These are phyloP conservation scores for Plectosphaerella plurivora DNA, from an alignment of 2,329 filamentous ascomycete genomes.

Conservation along the genomic window DNA sequence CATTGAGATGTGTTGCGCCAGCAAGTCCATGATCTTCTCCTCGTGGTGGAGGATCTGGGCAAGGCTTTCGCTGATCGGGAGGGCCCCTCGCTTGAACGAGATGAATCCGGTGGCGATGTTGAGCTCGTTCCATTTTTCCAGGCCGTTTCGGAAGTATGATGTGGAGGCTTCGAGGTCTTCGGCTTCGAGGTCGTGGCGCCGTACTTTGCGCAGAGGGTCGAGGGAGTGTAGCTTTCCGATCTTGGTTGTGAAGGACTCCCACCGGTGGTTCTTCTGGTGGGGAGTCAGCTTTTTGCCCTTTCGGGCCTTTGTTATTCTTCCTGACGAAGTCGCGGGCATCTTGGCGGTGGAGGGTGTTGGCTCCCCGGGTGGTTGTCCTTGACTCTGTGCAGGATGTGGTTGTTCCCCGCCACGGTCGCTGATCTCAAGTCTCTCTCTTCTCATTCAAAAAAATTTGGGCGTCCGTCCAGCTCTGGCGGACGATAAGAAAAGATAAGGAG, in stretches of 20 bases:
- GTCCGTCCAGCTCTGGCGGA: conserved; percentile 8
- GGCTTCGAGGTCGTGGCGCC: conserved; percentile 76
- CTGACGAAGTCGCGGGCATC: conserved; percentile 60
- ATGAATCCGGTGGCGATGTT: conserved; percentile 82
- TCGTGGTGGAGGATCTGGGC: conserved; percentile 90
- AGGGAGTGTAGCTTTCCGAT: conserved; percentile 84
- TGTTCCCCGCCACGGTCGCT: conserved; percentile 12
- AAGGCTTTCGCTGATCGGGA: conserved; percentile 80
- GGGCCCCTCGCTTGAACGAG: conserved; percentile 69
- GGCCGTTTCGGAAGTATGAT: conserved; percentile 80
- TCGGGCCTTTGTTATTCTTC: conserved; percentile 63
- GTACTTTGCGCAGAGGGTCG: conserved; percentile 86
- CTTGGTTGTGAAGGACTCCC: conserved; percentile 86
- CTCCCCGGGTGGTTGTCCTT: neutral
- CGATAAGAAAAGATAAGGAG: conserved; percentile 14
- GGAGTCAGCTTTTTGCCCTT: conserved; percentile 67
- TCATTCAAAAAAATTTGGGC: conserved; percentile 14
- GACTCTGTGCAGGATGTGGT: neutral
- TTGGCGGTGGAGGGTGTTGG: conserved; percentile 21
- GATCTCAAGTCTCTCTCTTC: neutral
- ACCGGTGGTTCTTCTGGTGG: conserved; percentile 80
- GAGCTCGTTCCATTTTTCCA: conserved; percentile 87
- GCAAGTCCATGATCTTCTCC: conserved; percentile 72
- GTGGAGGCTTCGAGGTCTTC: conserved; percentile 70
- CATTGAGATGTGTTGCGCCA: conserved; percentile 72